Percentiles rank a stretch among this genome's conserved stretches.
Conservation (phyloP, 805 yeast genomes). For the Candida adriatica region DNA sequence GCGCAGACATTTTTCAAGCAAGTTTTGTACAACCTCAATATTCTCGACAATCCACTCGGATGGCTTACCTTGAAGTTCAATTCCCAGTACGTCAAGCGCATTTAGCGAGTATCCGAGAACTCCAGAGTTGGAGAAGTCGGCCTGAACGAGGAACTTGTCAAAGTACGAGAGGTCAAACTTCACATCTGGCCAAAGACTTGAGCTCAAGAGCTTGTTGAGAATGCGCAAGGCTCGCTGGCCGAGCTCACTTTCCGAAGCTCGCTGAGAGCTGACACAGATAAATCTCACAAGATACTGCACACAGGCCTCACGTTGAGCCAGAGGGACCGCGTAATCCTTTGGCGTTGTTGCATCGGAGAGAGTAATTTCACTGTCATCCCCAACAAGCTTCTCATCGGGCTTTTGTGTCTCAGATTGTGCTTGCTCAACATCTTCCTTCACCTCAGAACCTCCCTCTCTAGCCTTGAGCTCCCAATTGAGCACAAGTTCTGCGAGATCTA, state of each 20-base stretch:
- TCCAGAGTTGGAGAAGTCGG: constrained; percentile 64
- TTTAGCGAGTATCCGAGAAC: constrained; percentile 77
- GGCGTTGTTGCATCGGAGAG: constrained; percentile 38
- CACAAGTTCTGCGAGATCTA: constrained; percentile 82
- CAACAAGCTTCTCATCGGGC: constrained; percentile 20
- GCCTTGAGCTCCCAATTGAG: constrained; percentile 76
- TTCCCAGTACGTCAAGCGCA: constrained; percentile 83
- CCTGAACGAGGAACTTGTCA: constrained; percentile 76
- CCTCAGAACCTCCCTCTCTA: constrained; percentile 12
- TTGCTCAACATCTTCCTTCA: constrained; percentile 7
- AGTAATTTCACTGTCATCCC: constrained; percentile 15
- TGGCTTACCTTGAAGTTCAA: constrained; percentile 72
- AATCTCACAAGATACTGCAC: constrained; percentile 83
- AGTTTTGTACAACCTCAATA: constrained; percentile 56
- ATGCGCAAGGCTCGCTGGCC: constrained; percentile 80
- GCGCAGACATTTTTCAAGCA: constrained; percentile 74
- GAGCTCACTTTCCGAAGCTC: constrained; percentile 76
- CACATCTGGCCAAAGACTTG: constrained; percentile 81
- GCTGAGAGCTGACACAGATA: constrained; percentile 77
- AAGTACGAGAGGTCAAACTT: constrained; percentile 81
- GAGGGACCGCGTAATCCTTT: constrained; percentile 54
- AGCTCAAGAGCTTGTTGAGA: constrained; percentile 63
- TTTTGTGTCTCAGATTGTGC: constrained; percentile 25
- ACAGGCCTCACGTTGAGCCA: constrained; percentile 81
- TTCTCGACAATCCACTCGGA: constrained; percentile 75